phyloP scores from a whole-genome alignment of 2,329 filamentous ascomycete genomes.

The Blastomyces gilchristii region DNA sequence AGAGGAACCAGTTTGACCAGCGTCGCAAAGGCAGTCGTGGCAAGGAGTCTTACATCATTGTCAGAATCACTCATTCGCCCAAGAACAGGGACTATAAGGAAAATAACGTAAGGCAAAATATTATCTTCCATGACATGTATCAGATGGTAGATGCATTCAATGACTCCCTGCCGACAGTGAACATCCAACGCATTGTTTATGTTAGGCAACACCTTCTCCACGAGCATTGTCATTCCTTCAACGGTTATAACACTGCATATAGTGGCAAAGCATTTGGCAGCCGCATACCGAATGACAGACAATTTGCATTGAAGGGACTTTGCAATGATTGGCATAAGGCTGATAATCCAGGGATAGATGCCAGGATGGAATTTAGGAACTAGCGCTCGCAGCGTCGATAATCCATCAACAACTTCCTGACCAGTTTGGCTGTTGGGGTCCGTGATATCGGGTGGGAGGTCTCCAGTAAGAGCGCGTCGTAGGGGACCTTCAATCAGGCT shows the following conservation, averaged over 20 bases:
- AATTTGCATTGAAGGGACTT: constrained; percentile 79
- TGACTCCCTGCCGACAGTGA: constrained; percentile 80
- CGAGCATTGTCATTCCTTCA: constrained; percentile 88
- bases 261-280: constrained; percentile 93
- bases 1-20: constrained; percentile 93
- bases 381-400: constrained; percentile 85
- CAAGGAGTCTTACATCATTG: constrained; percentile 84
- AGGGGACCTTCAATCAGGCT: constrained; percentile 75
- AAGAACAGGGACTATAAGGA: constrained; percentile 92
- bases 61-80: constrained; percentile 98
- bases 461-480: constrained; percentile 58
- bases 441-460: constrained; percentile 61
- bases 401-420: constrained; percentile 84
- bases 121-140: constrained; percentile 97
- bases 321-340: constrained; percentile 73
- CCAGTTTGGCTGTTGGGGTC: constrained; percentile 67
- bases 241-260: constrained; percentile 95
- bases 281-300: constrained; percentile 90
- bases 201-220: constrained; percentile 82
- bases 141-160: constrained; percentile 90
- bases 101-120: constrained; percentile 95
- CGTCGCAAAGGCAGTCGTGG: constrained; percentile 93
- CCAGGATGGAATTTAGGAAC: constrained; percentile 75
- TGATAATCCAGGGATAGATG: constrained; percentile 69
- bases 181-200: constrained; percentile 87